Base-by-base conservation (phyloP, 2,329 filamentous ascomycete species). In the Beauveria varroae region DNA sequence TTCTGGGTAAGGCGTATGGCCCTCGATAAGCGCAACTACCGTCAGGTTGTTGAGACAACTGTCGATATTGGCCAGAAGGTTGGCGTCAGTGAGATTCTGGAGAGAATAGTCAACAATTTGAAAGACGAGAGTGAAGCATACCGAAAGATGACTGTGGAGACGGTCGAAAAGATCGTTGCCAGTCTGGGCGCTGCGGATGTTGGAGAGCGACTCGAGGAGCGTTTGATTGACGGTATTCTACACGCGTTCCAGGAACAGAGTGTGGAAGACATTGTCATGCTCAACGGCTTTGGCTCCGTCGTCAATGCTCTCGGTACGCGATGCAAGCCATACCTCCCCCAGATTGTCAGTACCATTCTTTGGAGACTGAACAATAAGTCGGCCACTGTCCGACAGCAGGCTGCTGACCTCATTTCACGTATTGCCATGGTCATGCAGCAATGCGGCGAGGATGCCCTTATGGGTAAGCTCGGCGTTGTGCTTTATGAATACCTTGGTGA, bases 361-460 rank as follows among this genome's bases (percentile, higher is more conserved):
- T 97, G 92, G 89, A 86, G 95, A 34, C 79, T 99, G 63, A 98
- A 98, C 83, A 97, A 99, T 82, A 98, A 98, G 77, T 96, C 91
- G 5, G 89, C 95, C 8, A 96, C 93, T 1, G 95, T 99, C 43
- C 89, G 95, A 66, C 95, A 99, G 74, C 95, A 99, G 75, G 93
- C 95, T 2, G 95, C 95, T 5, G 95, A 99, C 73, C 83, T 99
- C 51, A 96, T 99, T 67, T 96, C 93, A 9, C 90, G 95, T 24
- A 96, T 99, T 69, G 95, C 95, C 5, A 93, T 97, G 82, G 93
- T 98, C 56, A 98, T 99, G 93, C 96, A 96, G 78, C 93, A 98
- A 76, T 99, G 95, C 71, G 93, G 92, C 56, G 93, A 99, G 74
- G 95, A 99, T 74, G 90, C 89, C 1, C 82, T 98, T 57, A 95